These are phyloP conservation scores for Suillus bovinus DNA, from an alignment of 768 basidiomycete species.

Conservation along the genomic window DNA sequence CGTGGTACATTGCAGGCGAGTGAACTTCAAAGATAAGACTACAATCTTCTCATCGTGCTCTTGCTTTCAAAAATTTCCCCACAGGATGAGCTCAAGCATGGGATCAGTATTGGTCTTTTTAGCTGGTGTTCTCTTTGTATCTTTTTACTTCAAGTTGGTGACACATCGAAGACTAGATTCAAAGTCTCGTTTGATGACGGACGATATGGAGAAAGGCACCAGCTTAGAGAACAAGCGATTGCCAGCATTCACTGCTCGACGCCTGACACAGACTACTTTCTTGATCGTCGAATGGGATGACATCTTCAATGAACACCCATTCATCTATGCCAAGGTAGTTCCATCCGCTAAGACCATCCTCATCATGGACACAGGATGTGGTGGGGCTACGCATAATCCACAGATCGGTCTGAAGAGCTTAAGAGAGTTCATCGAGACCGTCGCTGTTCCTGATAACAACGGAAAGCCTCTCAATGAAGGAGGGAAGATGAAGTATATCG, in stretches of 20 bases:
- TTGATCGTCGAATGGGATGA: constrained; percentile 54
- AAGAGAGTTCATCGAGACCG: constrained; percentile 50
- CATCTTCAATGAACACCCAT: constrained; percentile 50
- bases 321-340: constrained; percentile 53
- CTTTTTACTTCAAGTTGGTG: constrained; percentile 9
- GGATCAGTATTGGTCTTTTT: constrained; percentile 5
- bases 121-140: constrained; percentile 7
- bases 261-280: constrained; percentile 38
- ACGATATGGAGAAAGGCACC: constrained; percentile 18
- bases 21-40: neutral
- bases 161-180: neutral
- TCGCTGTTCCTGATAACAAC: constrained; percentile 42
- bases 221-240: neutral
- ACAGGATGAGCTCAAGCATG: constrained; percentile 2
- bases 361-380: constrained; percentile 57
- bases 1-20: constrained; percentile 5
- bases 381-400: constrained; percentile 44
- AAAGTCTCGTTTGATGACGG: neutral
- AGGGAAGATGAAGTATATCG: constrained; percentile 43
- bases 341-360: constrained; percentile 42
- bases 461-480: constrained; percentile 44
- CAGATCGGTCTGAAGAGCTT: constrained; percentile 43
- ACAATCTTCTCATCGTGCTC: constrained; percentile 10
- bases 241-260: constrained; percentile 36
- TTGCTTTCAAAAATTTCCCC: constrained; percentile 2